Evolutionary conservation across 2,329 filamentous ascomycete species (phyloP).

Genomic region (Xylariaceae sp.): DNA sequence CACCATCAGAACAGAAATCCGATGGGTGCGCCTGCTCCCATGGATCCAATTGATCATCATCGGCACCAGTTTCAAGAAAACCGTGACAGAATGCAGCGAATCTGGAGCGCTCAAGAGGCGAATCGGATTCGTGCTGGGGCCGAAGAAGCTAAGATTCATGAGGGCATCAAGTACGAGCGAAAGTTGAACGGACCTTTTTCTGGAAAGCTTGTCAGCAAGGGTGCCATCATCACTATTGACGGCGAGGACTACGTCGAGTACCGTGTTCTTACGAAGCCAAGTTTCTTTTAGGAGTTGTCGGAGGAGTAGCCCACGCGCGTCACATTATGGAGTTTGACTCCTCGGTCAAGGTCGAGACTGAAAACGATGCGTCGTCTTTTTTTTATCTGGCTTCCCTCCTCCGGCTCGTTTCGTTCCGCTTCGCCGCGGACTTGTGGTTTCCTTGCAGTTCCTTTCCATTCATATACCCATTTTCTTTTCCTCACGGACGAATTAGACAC

Average conservation of each 20-base stretch:
- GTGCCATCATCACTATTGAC: slow-evolving; percentile 58
- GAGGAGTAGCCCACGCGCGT: neutral
- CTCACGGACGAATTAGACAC: neutral
- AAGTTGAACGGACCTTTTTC: slow-evolving; percentile 56
- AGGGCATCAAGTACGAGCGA: slow-evolving; percentile 58
- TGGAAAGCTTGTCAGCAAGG: slow-evolving; percentile 58
- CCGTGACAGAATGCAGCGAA: slow-evolving; percentile 48
- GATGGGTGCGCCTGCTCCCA: slow-evolving; percentile 8
- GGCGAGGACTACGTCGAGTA: slow-evolving; percentile 65
- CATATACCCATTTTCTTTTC: slow-evolving; percentile 16
- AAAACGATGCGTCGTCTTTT: neutral
- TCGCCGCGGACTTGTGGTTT: neutral
- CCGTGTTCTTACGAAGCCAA: slow-evolving; percentile 58
- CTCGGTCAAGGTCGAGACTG: neutral
- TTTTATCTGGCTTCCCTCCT: neutral
- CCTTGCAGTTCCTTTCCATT: neutral
- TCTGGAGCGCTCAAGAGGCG: slow-evolving; percentile 51
- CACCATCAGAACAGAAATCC: slow-evolving; percentile 41
- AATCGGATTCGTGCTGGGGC: slow-evolving; percentile 29
- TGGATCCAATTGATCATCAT: slow-evolving; percentile 20
- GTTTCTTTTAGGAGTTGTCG: slow-evolving; percentile 45
- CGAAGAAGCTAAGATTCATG: slow-evolving; percentile 52
- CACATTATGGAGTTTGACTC: neutral
- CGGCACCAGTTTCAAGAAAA: slow-evolving; percentile 43
- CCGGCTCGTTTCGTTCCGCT: neutral